A percentile compares a stretch with the other conserved stretches of the same genome.
phyloP scores from a whole-genome alignment of 768 basidiomycete genomes.

The Pholiota molesta region DNA sequence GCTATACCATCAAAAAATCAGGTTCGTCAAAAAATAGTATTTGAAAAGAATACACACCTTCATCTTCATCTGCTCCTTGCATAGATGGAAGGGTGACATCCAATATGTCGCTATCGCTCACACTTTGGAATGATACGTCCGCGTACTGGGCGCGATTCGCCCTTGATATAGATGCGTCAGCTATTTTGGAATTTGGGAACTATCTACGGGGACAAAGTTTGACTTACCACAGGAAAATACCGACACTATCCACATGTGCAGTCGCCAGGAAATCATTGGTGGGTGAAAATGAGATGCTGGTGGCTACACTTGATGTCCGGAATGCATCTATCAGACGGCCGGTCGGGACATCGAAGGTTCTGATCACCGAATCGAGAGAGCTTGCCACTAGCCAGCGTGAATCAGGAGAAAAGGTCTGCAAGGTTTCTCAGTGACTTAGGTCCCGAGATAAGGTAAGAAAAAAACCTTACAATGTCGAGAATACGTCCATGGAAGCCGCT shows the following conservation, averaged over 20 bases:
- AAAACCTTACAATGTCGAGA: constrained; percentile 76
- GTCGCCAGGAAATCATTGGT: constrained; percentile 96
- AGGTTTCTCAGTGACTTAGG: constrained; percentile 8
- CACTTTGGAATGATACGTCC: constrained; percentile 78
- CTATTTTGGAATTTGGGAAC: background rate
- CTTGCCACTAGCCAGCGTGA: constrained; percentile 91
- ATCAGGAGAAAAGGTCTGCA: constrained; percentile 91
- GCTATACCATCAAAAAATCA: constrained; percentile 38
- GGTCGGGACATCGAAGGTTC: constrained; percentile 95
- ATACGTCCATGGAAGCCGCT: constrained; percentile 82
- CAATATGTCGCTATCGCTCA: constrained; percentile 74
- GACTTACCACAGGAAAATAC: constrained; percentile 94
- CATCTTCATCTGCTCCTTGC: constrained; percentile 81
- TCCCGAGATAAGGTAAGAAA: background rate
- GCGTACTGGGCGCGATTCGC: constrained; percentile 95
- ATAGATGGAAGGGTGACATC: constrained; percentile 80
- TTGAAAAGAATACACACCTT: constrained; percentile 50
- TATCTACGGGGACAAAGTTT: background rate
- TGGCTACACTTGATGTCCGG: constrained; percentile 83
- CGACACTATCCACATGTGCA: constrained; percentile 91
- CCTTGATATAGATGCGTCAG: constrained; percentile 45
- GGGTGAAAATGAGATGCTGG: constrained; percentile 91
- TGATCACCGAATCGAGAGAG: constrained; percentile 88
- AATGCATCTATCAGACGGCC: constrained; percentile 93
- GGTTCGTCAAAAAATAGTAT: background rate